Percentiles rank a stretch among this genome's conserved stretches.
Conservation (phyloP, 129 eudicot genomes). For the Centella asiatica region DNA sequence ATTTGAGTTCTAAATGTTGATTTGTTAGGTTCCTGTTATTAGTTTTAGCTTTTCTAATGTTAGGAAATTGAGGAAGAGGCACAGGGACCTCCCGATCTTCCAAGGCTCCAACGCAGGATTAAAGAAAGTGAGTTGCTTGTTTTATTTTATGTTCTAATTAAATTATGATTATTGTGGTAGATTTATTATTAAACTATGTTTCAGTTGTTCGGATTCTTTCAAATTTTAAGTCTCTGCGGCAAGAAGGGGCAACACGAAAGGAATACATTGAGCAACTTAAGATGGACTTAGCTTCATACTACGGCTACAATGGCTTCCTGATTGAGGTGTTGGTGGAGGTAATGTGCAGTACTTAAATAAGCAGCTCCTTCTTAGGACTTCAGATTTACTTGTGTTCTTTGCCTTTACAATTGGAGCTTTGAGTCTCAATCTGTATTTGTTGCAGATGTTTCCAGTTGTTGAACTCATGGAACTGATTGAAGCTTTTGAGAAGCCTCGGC, state of each 20-base stretch:
- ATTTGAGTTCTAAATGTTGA: not conserved
- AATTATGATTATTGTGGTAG: not conserved
- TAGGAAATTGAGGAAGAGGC: constrained; percentile 88
- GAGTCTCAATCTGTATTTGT: not conserved
- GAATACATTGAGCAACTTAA: constrained; percentile 77
- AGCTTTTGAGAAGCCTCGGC: constrained; percentile 96
- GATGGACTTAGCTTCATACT: constrained; percentile 68
- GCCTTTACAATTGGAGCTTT: not conserved
- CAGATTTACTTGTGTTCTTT: not conserved
- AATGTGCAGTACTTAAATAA: not conserved
- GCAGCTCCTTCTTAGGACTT: not conserved
- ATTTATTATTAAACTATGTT: constrained; percentile 1
- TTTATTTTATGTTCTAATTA: not conserved
- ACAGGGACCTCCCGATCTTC: constrained; percentile 76
- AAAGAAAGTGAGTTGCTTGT: constrained; percentile 58
- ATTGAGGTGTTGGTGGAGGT: constrained; percentile 83
- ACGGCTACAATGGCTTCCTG: constrained; percentile 87
- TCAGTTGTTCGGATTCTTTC: constrained; percentile 81
- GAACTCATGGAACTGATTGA: constrained; percentile 93
- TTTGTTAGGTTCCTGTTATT: not conserved
- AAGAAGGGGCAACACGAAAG: constrained; percentile 69
- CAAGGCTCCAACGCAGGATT: constrained; percentile 77
- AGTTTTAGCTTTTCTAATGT: not conserved
- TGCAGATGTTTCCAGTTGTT: constrained; percentile 89
- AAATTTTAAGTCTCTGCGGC: constrained; percentile 65